Evolutionary conservation across 805 yeast species (phyloP).

Genomic region (Candida quercuum): DNA sequence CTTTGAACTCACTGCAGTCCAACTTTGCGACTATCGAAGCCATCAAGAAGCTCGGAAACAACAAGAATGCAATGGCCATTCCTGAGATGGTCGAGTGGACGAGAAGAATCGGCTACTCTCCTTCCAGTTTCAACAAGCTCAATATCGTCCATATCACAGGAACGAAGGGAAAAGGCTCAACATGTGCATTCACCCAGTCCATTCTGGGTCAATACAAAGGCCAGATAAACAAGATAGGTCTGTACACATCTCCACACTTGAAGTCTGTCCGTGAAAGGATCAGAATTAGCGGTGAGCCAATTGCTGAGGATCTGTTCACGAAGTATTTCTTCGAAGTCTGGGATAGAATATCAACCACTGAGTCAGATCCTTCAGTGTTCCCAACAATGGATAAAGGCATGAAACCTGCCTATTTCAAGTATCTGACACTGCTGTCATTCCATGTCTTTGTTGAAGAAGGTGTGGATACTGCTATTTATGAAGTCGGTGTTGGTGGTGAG

Average conservation of each 20-base stretch:
- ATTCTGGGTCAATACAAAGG: conserved; percentile 59
- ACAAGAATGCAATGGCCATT: conserved; percentile 61
- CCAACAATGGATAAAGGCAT: conserved; percentile 70
- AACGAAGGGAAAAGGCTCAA: conserved; percentile 97
- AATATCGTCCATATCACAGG: conserved; percentile 93
- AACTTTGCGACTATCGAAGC: conserved; percentile 89
- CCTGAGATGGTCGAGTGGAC: conserved; percentile 86
- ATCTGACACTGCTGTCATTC: conserved; percentile 81
- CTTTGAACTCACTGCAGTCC: conserved; percentile 83
- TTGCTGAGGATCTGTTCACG: conserved; percentile 74
- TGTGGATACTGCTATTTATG: conserved; percentile 91
- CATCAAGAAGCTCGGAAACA: conserved; percentile 57
- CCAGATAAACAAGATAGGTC: conserved; percentile 62
- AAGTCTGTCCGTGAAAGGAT: conserved; percentile 90
- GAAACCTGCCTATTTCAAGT: conserved; percentile 93
- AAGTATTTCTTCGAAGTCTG: conserved; percentile 92
- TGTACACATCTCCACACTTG: conserved; percentile 96
- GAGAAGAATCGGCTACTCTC: conserved; percentile 60
- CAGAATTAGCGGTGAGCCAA: conserved; percentile 80
- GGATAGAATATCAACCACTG: conserved; percentile 64
- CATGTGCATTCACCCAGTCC: conserved; percentile 89
- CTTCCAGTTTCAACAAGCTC: conserved; percentile 63
- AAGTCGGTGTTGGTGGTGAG: conserved; percentile 98
- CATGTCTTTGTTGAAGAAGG: conserved; percentile 86
- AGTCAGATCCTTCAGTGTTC: conserved; percentile 49